A percentile compares a stretch with the other conserved stretches of the same genome.
Evolutionary conservation across 345 rosid species (phyloP).

Genomic region (Conringia planisiliqua): DNA sequence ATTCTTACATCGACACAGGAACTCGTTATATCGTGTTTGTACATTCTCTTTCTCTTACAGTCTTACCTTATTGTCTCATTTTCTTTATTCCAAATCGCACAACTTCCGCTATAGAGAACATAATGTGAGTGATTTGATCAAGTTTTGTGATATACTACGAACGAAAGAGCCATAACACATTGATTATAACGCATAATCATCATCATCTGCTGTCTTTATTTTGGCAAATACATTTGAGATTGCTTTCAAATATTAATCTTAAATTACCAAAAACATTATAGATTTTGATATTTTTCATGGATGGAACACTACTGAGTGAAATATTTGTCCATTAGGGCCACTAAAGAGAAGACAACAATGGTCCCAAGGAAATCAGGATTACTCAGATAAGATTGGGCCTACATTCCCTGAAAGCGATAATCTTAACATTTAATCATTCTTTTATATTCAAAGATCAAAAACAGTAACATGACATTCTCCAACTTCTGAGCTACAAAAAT

Average conservation of each 20-base stretch:
- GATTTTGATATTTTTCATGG: neutral
- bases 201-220: neutral
- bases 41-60: neutral
- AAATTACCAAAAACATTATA: neutral
- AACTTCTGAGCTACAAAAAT: conserved; percentile 22
- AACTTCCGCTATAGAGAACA: neutral
- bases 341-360: conserved; percentile 11
- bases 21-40: neutral
- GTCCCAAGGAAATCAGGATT: conserved; percentile 29
- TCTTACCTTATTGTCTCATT: neutral
- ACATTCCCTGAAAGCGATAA: conserved; percentile 19
- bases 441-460: neutral
- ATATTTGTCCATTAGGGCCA: conserved; percentile 16
- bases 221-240: neutral
- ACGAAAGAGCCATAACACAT: neutral
- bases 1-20: neutral
- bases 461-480: conserved; percentile 23
- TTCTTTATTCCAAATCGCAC: neutral
- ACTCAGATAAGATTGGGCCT: conserved; percentile 33
- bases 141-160: neutral
- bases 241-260: neutral
- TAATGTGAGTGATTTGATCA: neutral
- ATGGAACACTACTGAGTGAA: conserved; percentile 5
- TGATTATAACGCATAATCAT: conserved; percentile 1
- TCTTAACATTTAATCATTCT: conserved; percentile 13